Conservation (phyloP, 2,329 filamentous ascomycete genomes). For the Phialemonium atrogriseum region DNA sequence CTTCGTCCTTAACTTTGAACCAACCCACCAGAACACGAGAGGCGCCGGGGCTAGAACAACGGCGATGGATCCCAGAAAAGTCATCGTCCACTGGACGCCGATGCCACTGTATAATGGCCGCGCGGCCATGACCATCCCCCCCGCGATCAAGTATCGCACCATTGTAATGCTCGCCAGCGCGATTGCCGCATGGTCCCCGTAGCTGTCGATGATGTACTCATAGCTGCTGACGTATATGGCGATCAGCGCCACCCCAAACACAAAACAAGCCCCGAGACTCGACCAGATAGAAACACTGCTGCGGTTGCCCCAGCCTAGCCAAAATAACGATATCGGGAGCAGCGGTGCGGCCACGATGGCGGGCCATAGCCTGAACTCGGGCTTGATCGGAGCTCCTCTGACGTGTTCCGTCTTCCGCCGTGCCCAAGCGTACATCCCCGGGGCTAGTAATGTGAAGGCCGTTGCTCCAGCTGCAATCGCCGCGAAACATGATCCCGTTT, state of each 20-base stretch:
- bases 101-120: constrained; percentile 28
- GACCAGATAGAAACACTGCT: constrained; percentile 37
- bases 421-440: constrained; percentile 34
- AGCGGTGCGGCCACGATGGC: constrained; percentile 40
- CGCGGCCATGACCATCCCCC: constrained; percentile 28
- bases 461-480: constrained; percentile 30
- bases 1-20: constrained; percentile 13
- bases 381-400: constrained; percentile 29
- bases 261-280: constrained; percentile 36
- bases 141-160: constrained; percentile 24
- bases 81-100: constrained; percentile 20
- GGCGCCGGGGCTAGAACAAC: constrained; percentile 22
- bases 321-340: constrained; percentile 45
- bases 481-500: constrained; percentile 37
- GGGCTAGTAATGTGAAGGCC: constrained; percentile 31
- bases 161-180: constrained; percentile 23
- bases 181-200: constrained; percentile 39
- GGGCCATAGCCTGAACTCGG: constrained; percentile 46
- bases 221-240: constrained; percentile 42
- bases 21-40: constrained; percentile 24
- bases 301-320: constrained; percentile 48
- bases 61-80: constrained; percentile 24
- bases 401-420: constrained; percentile 32
- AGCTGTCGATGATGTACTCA: constrained; percentile 51
- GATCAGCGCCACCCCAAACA: constrained; percentile 43